Evolutionary conservation across 768 basidiomycete genomes (phyloP), one percentile per base, ranked within the genome.

Genomic region (Steccherinum ochraceum): DNA sequence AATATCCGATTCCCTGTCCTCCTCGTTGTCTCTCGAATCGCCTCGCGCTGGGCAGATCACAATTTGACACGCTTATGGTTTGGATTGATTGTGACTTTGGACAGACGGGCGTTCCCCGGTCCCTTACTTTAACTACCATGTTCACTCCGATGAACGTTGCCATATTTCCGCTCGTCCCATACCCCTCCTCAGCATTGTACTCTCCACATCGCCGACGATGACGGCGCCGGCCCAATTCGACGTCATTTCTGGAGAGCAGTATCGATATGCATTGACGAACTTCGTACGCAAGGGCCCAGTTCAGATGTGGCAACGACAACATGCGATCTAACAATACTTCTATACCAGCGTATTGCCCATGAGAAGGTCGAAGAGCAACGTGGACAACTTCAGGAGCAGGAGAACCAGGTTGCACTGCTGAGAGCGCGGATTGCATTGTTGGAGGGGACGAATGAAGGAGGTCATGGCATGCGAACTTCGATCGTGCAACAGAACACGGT

Each of bases 341-440:
- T 30, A 30, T 44, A 45, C 26, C 62, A 89, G 89, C 79, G 87
- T 49, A 86, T 91, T 63, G 89, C 89, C 24, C 89, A 92, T 72
- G 84, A 91, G 66, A 90, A 87, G 66, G 89, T 92, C 57, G 89
- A 92, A 65, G 79, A 85, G 58, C 89, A 92, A 63, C 73, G 89
- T 11, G 61, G 61, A 12, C 88, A 92, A 61, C 77, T 92, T 19
- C 84, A 89, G 61, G 85, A 89, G 63, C 89, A 91, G 63, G 90
- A 93, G 56, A 74, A 80, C 55, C 88, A 91, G 64, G 84, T 92
- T 42, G 91, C 88, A 1, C 70, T 74, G 39, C 75, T 92, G 23
- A 74, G 85, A 41, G 75, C 75, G 1, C 80, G 88, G 30, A 89
- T 93, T 57, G 74, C 80, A 5, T 65, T 83, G 5, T 74, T 92